Percentiles rank a stretch among this genome's conserved stretches.
Evolutionary conservation across 2,329 filamentous ascomycete species (phyloP).

Genomic region (Sarocladiaceae sp.): DNA sequence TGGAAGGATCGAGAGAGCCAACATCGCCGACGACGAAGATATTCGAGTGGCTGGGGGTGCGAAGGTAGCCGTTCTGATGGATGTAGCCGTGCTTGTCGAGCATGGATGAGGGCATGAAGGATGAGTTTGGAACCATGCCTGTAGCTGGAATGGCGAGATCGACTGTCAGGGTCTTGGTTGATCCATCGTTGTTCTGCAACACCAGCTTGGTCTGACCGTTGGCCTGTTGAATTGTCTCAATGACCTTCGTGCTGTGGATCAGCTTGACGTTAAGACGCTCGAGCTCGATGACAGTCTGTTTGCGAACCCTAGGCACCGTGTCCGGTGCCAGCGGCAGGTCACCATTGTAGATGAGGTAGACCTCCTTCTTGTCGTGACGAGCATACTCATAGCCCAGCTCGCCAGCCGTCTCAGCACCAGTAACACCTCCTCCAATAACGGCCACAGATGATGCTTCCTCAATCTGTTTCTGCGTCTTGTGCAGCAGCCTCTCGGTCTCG

Average conservation of each 20-base stretch:
- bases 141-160: constrained; percentile 45
- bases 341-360: constrained; percentile 37
- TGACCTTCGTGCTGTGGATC: constrained; percentile 34
- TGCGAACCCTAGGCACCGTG: constrained; percentile 32
- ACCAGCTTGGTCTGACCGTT: constrained; percentile 28
- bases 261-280: constrained; percentile 39
- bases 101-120: constrained; percentile 34
- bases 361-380: constrained; percentile 37
- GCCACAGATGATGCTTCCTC: constrained; percentile 42
- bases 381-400: constrained; percentile 47
- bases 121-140: constrained; percentile 40
- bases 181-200: constrained; percentile 25
- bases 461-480: constrained; percentile 31
- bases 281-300: constrained; percentile 33
- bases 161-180: constrained; percentile 31
- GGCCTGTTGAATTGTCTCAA: constrained; percentile 16
- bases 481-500: constrained; percentile 35
- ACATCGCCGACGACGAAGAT: constrained; percentile 42
- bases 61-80: constrained; percentile 32
- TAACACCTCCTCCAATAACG: constrained; percentile 46
- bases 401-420: constrained; percentile 46
- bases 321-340: constrained; percentile 32
- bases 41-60: constrained; percentile 29
- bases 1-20: constrained; percentile 33
- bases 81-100: constrained; percentile 29